phyloP scores from a whole-genome alignment of 2,329 filamentous ascomycete species.

The Aureobasidium sp. region DNA sequence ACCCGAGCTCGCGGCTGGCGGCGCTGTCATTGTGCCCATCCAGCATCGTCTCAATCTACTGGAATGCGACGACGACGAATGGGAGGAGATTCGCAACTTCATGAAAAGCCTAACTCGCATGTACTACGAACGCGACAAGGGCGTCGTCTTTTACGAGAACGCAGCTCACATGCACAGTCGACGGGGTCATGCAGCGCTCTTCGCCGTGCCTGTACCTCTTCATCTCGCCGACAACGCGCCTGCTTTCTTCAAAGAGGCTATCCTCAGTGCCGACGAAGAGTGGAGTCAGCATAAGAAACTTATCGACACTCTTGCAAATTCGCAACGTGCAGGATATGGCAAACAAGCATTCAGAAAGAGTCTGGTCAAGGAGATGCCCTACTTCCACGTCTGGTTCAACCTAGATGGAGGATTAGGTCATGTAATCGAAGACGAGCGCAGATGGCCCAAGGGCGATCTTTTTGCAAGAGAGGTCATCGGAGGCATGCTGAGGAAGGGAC shows the following conservation, averaged over 20 bases:
- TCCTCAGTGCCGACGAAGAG: conserved; percentile 78
- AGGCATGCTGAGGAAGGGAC: conserved; percentile 78
- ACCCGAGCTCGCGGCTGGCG: conserved; percentile 74
- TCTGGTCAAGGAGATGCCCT: conserved; percentile 92
- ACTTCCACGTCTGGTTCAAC: conserved; percentile 95
- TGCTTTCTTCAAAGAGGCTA: conserved; percentile 92
- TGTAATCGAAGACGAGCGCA: conserved; percentile 73
- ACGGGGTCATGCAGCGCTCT: conserved; percentile 75
- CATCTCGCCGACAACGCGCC: conserved; percentile 85
- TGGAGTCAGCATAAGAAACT: conserved; percentile 95
- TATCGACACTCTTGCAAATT: conserved; percentile 69
- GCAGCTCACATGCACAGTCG: conserved; percentile 65
- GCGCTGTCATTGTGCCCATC: conserved; percentile 81
- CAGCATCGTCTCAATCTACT: conserved; percentile 81
- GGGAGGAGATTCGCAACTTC: conserved; percentile 98
- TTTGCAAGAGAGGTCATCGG: conserved; percentile 90
- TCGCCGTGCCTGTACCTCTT: conserved; percentile 80
- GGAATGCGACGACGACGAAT: conserved; percentile 98
- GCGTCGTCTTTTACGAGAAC: conserved; percentile 97
- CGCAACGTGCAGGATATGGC: conserved; percentile 57
- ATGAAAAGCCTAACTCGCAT: conserved; percentile 94
- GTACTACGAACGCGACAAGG: conserved; percentile 87
- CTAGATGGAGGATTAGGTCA: conserved; percentile 89
- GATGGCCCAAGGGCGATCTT: conserved; percentile 84
- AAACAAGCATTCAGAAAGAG: conserved; percentile 72